Conservation (phyloP, 1,139 yeast species). For the Eremothecium coryli region DNA sequence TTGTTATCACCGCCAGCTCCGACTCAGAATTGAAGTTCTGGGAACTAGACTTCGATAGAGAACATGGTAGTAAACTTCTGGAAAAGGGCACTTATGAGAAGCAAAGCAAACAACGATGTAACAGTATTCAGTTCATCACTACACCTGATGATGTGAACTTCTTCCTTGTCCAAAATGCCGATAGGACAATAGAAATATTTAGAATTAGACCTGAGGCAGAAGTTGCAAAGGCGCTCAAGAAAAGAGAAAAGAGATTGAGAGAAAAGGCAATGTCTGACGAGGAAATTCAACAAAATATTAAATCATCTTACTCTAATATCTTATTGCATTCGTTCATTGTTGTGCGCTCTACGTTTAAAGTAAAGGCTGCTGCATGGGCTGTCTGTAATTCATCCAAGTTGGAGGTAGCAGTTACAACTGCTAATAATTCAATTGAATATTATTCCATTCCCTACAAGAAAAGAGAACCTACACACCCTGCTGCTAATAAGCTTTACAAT, state of each 20-base stretch:
- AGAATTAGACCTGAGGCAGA: conserved; percentile 73
- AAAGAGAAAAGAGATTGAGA: conserved; percentile 67
- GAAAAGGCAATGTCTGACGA: conserved; percentile 62
- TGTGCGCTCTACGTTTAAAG: conserved; percentile 47
- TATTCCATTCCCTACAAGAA: conserved; percentile 43
- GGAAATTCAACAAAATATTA: conserved; percentile 47
- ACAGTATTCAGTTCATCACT: conserved; percentile 46
- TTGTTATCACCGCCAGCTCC: conserved; percentile 63
- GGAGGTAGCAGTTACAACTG: conserved; percentile 53
- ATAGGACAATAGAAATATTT: conserved; percentile 73
- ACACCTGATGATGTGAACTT: conserved; percentile 37
- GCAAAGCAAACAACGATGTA: conserved; percentile 69
- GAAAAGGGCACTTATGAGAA: conserved; percentile 67
- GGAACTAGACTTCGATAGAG: conserved; percentile 55
- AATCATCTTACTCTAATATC: conserved; percentile 49
- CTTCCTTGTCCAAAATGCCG: conserved; percentile 67
- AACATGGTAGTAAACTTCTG: conserved; percentile 40
- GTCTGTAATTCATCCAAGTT: conserved; percentile 37
- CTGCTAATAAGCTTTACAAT: conserved; percentile 38
- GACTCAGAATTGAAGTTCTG: conserved; percentile 81
- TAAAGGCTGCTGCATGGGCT: conserved; percentile 52
- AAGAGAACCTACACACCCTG: conserved; percentile 43
- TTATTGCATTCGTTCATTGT: conserved; percentile 56
- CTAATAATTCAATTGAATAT: conserved; percentile 68
- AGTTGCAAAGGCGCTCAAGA: conserved; percentile 64